phyloP scores from a whole-genome alignment of 2,329 filamentous ascomycete species.

The Tolypocladium ophioglossoides region DNA sequence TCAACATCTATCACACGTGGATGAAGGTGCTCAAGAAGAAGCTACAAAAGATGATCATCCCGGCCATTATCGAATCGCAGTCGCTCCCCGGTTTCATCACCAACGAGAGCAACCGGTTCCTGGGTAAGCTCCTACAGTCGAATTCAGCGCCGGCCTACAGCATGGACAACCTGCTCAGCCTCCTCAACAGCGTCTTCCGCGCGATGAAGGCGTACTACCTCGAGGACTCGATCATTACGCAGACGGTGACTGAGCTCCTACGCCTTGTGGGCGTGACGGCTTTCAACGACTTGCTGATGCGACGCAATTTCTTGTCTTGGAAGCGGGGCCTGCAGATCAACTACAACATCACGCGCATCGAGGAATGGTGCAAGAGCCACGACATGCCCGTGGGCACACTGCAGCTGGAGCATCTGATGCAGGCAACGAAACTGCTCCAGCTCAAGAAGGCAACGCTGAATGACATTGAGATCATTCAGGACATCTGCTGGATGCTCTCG shows the following conservation, averaged over 20 bases:
- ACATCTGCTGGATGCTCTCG: constrained; percentile 99
- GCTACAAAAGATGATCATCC: constrained; percentile 98
- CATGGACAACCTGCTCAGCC: constrained; percentile 95
- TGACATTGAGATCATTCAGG: constrained; percentile 99
- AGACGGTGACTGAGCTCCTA: constrained; percentile 89
- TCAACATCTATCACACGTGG: constrained; percentile 99
- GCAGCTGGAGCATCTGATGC: constrained; percentile 97
- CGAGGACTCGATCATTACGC: constrained; percentile 90
- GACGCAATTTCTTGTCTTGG: constrained; percentile 97
- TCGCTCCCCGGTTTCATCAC: constrained; percentile 97
- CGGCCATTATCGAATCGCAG: constrained; percentile 97
- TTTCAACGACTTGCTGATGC: constrained; percentile 97
- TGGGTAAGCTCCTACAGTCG: constrained; percentile 88
- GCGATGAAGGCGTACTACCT: constrained; percentile 99
- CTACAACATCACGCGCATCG: constrained; percentile 98
- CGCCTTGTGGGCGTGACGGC: constrained; percentile 91
- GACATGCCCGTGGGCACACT: constrained; percentile 98
- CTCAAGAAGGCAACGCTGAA: constrained; percentile 98
- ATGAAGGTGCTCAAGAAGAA: constrained; percentile 99
- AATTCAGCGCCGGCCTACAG: constrained; percentile 92
- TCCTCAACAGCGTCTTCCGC: constrained; percentile 94
- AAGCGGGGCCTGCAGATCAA: constrained; percentile 99
- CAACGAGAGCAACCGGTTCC: constrained; percentile 95
- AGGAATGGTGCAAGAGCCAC: constrained; percentile 99
- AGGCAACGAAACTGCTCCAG: constrained; percentile 96